These are phyloP conservation scores for Russula virescens DNA, from an alignment of 768 basidiomycete species.

Conservation along the genomic window DNA sequence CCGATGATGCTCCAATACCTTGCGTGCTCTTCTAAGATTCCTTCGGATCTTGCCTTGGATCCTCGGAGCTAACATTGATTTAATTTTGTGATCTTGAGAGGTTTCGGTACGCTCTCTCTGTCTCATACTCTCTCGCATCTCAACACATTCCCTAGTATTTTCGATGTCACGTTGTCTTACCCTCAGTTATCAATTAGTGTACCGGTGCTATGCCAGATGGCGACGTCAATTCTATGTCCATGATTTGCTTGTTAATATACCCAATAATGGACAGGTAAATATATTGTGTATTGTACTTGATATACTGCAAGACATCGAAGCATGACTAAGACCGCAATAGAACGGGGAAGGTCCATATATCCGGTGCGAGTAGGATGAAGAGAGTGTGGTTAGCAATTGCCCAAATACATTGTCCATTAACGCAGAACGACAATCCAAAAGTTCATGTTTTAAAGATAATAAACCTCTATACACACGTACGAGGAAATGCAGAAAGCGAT, in stretches of 20 bases:
- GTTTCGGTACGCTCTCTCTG: too few relatives aligned
- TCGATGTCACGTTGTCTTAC: too few relatives aligned
- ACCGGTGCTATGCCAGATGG: too few relatives aligned
- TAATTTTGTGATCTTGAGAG: too few relatives aligned
- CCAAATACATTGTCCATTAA: conserved; percentile 21
- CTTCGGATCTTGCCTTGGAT: too few relatives aligned
- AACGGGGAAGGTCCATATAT: conserved; percentile 6
- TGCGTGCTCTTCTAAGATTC: too few relatives aligned
- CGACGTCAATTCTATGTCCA: too few relatives aligned
- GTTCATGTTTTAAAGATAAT: conserved; percentile 4
- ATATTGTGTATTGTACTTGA: conserved; percentile 10
- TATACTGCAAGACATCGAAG: conserved; percentile 20
- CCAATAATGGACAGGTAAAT: conserved; percentile 1
- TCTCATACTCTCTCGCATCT: too few relatives aligned
- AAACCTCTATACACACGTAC: conserved; percentile 18
- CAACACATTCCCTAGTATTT: too few relatives aligned
- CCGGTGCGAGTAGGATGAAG: conserved; percentile 11
- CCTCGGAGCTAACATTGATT: too few relatives aligned
- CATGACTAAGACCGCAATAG: conserved; percentile 5
- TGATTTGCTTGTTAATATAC: conserved; percentile 8
- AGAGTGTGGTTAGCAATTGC: conserved; percentile 21
- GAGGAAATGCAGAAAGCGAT: conserved; percentile 18
- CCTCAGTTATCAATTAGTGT: too few relatives aligned
- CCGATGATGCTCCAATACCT: too few relatives aligned
- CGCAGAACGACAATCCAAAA: conserved; percentile 7